Conservation (phyloP, 83 land plant genomes). For the Picea mariana region DNA sequence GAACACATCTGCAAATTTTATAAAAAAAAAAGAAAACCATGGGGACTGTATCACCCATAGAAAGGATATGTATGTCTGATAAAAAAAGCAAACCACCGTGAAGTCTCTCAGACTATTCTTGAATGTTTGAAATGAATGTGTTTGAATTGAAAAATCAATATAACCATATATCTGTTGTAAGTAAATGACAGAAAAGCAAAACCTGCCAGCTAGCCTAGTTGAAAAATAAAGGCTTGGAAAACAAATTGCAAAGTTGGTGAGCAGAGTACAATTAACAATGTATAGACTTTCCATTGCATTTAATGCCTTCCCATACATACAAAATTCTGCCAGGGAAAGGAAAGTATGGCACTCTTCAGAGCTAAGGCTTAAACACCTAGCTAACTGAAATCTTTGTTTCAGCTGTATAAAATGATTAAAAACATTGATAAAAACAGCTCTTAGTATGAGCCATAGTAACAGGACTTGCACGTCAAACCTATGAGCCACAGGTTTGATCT, state of each 20-base stretch:
- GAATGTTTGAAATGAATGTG: background rate
- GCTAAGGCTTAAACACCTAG: background rate
- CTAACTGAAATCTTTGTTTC: background rate
- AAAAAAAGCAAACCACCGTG: background rate
- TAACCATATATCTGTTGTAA: background rate
- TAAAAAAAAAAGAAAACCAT: background rate
- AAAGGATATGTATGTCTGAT: background rate
- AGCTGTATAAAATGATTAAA: background rate
- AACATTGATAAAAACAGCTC: background rate
- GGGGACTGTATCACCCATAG: background rate
- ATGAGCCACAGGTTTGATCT: too few species aligned
- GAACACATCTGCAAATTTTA: background rate
- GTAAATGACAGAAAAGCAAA: background rate
- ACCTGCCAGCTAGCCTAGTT: background rate
- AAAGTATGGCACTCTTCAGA: background rate
- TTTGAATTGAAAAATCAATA: background rate
- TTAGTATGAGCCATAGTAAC: too few species aligned
- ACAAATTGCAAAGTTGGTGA: too few species aligned
- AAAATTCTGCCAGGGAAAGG: background rate
- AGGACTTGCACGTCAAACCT: too few species aligned
- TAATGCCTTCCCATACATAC: background rate
- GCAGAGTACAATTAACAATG: background rate
- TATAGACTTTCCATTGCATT: background rate
- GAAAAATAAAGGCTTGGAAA: background rate
- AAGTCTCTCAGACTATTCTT: background rate